Evolutionary conservation across 257 asterid species (phyloP), one percentile per base, ranked within the genome.

Genomic region (Galeopsis tetrahit): DNA sequence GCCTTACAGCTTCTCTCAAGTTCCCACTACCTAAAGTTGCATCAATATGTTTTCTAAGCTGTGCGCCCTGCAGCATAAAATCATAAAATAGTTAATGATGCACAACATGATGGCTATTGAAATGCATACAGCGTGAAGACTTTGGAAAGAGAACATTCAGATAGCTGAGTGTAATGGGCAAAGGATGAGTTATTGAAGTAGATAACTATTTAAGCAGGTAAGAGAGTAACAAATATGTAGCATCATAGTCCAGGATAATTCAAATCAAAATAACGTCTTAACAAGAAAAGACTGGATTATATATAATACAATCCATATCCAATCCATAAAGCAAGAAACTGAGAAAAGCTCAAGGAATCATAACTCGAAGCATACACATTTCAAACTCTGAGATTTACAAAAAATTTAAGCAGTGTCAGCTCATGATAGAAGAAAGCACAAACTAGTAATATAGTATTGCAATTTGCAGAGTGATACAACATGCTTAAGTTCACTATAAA

Each of bases 21-120:
- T 90, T 92, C 48, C 98, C 98, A 38, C 98, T 92, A 36, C 96
- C 98, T 74, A 92, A 82, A 72, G 98, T 92, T 38, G 98, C 92
- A 83, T 92, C 98, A 49, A 92, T 92, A 68, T 92, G 98, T 78
- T 92, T 82, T 78, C 96, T 84, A 32, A 92, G 85, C 66, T 92
- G 96, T 63, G 96, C 98, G 43, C 98, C 98, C 98, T 92, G 84
- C 78, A 72, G 59, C 63, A 81, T 32, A 40, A 7, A 49, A 60
- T 61, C 38, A 77, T 34, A 57, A 55, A 8, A 46, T 70, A 67
- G 31, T 32, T 35, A 57, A 58, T 43, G 43, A 69, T 31, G 75
- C 62, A 53, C 17, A 28, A 39, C 9, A 5, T n/a, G 35, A 59
- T 61, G 32, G 40, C 43, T 60, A 53, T 31, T 62, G 38, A 57